Conservation (phyloP, 1,139 yeast genomes). For the Candida glucosophila region DNA sequence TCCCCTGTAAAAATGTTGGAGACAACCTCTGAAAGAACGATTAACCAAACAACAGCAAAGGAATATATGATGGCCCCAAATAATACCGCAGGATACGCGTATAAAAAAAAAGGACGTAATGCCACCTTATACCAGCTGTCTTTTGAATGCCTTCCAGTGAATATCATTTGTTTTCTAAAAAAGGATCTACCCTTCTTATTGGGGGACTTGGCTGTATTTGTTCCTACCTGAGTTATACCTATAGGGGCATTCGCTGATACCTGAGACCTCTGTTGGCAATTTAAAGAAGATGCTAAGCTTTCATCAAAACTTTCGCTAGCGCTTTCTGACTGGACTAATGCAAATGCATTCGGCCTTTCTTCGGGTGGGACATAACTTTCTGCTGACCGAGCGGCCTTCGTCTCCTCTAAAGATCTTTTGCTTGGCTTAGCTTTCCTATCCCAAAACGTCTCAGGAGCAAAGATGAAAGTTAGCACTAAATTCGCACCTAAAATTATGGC, state of each 20-base stretch:
- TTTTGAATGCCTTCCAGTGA: slow-evolving; percentile 37
- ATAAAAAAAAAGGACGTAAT: slow-evolving; percentile 46
- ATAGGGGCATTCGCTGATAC: slow-evolving; percentile 10
- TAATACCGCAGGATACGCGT: slow-evolving; percentile 43
- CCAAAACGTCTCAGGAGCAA: slow-evolving; percentile 64
- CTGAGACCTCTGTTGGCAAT: slow-evolving; percentile 5
- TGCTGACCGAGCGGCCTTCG: slow-evolving; percentile 40
- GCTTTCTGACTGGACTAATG: slow-evolving; percentile 14
- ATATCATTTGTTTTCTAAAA: slow-evolving; percentile 14
- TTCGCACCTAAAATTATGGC: slow-evolving; percentile 44
- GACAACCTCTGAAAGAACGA: slow-evolving; percentile 51
- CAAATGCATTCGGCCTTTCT: slow-evolving; percentile 27
- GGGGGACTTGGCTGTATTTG: slow-evolving; percentile 3
- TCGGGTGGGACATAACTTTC: slow-evolving; percentile 17
- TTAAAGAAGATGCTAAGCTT: slow-evolving; percentile 13
- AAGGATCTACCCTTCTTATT: slow-evolving; percentile 7
- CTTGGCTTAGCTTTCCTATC: slow-evolving; percentile 46
- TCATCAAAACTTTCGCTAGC: slow-evolving; percentile 12
- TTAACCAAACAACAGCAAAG: slow-evolving; percentile 56
- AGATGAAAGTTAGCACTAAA: slow-evolving; percentile 38
- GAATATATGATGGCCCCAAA: slow-evolving; percentile 47
- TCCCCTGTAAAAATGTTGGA: slow-evolving; percentile 37
- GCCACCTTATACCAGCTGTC: slow-evolving; percentile 55
- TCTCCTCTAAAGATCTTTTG: slow-evolving; percentile 41
- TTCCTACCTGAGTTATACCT: slow-evolving; percentile 11